Evolutionary conservation across 2,329 filamentous ascomycete species (phyloP).

Genomic region (Hypocreales sp.): DNA sequence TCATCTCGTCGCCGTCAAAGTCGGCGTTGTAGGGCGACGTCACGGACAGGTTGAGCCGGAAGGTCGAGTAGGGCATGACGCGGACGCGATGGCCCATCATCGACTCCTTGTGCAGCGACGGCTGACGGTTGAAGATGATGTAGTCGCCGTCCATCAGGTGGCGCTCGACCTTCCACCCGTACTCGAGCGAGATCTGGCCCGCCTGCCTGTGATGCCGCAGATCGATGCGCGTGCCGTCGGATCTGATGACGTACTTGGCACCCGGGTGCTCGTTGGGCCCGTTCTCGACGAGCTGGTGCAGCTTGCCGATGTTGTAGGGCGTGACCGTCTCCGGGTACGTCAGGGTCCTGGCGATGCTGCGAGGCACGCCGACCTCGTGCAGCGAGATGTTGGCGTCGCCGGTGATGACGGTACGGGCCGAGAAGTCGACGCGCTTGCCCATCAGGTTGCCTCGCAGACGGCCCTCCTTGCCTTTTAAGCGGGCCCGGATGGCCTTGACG

Average conservation of each 20-base stretch:
- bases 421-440: slow-evolving; percentile 99
- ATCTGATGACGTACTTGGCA: slow-evolving; percentile 89
- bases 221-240: slow-evolving; percentile 88
- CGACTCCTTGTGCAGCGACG: slow-evolving; percentile 96
- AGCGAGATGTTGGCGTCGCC: slow-evolving; percentile 93
- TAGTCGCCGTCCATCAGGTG: slow-evolving; percentile 93
- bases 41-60: slow-evolving; percentile 91
- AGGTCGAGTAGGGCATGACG: slow-evolving; percentile 98
- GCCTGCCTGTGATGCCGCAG: slow-evolving; percentile 83
- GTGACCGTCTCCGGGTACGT: slow-evolving; percentile 97
- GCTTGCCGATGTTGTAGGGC: slow-evolving; percentile 89
- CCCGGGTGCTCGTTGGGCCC: slow-evolving; percentile 91
- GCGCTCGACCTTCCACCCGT: slow-evolving; percentile 97
- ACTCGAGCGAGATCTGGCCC: slow-evolving; percentile 73
- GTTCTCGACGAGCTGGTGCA: slow-evolving; percentile 80
- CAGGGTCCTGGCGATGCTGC: slow-evolving; percentile 79
- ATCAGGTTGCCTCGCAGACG: slow-evolving; percentile 96
- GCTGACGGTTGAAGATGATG: slow-evolving; percentile 99
- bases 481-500: slow-evolving; percentile 90
- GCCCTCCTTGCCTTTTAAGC: slow-evolving; percentile 97
- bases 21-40: slow-evolving; percentile 99
- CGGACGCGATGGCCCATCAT: slow-evolving; percentile 99
- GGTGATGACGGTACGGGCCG: slow-evolving; percentile 97
- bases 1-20: slow-evolving; percentile 99
- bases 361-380: slow-evolving; percentile 92